These are phyloP conservation scores for Austroboletus novae-zelandiae DNA, from an alignment of 1,284 basidiomycete genomes.

Conservation along the genomic window DNA sequence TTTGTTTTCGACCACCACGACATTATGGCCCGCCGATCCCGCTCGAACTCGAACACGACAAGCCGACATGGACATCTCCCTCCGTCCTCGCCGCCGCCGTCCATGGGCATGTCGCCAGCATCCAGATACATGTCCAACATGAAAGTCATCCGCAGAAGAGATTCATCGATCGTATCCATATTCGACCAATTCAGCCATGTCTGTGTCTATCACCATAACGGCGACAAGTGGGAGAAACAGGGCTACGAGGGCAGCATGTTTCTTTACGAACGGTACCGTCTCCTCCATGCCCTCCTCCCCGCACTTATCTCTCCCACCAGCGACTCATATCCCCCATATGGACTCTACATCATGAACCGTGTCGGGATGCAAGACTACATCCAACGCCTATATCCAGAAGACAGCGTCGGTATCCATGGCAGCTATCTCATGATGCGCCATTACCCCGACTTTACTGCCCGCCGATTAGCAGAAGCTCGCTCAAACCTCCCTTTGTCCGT, in stretches of 20 bases:
- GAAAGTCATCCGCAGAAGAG: constrained; percentile 78
- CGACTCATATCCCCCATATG: constrained; percentile 74
- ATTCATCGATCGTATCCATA: constrained; percentile 76
- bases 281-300: background rate
- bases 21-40: constrained; percentile 31
- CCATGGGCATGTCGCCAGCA: constrained; percentile 51
- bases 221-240: constrained; percentile 76
- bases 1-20: background rate
- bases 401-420: constrained; percentile 65
- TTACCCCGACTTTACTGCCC: constrained; percentile 65
- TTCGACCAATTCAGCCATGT: constrained; percentile 86
- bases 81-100: constrained; percentile 6
- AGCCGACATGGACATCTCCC: constrained; percentile 17
- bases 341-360: constrained; percentile 85
- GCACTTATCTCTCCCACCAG: constrained; percentile 32
- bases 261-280: constrained; percentile 71
- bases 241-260: constrained; percentile 89
- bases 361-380: constrained; percentile 84
- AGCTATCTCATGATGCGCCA: constrained; percentile 74
- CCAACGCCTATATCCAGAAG: constrained; percentile 75
- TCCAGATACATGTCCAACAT: constrained; percentile 75
- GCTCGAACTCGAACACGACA: constrained; percentile 26
- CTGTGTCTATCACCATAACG: constrained; percentile 72
- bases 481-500: constrained; percentile 31
- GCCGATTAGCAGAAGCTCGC: constrained; percentile 39